phyloP scores from a whole-genome alignment of 768 basidiomycete species.

The Myochromella boudieri region DNA sequence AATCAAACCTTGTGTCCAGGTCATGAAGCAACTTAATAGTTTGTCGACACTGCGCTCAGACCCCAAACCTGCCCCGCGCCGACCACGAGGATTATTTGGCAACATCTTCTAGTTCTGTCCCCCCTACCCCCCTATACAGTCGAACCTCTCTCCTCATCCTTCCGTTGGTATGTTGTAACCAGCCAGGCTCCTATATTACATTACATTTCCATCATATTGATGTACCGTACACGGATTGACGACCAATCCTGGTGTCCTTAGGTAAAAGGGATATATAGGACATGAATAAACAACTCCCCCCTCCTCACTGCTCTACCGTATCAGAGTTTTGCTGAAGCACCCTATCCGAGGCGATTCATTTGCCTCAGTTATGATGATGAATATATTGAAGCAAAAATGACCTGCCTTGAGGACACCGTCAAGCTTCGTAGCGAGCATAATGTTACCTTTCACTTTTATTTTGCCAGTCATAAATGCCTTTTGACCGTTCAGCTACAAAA shows the following conservation, averaged over 20 bases:
- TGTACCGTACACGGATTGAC: constrained; percentile 9
- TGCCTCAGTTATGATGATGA: background rate
- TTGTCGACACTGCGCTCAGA: constrained; percentile 87
- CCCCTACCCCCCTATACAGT: background rate
- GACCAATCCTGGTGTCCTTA: constrained; percentile 2
- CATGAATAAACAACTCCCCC: constrained; percentile 2
- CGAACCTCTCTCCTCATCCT: background rate
- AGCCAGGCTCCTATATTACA: constrained; percentile 10
- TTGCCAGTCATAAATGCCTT: constrained; percentile 97
- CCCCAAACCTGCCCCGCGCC: constrained; percentile 67
- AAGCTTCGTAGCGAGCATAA: constrained; percentile 94
- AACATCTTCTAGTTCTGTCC: constrained; percentile 55
- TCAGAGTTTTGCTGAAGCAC: constrained; percentile 48
- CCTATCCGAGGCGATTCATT: constrained; percentile 25
- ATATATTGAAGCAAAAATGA: background rate
- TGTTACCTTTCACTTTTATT: constrained; percentile 88
- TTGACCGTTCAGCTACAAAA: constrained; percentile 77
- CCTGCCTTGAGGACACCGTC: constrained; percentile 78
- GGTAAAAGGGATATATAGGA: constrained; percentile 10
- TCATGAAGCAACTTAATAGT: constrained; percentile 94
- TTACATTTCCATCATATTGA: constrained; percentile 5
- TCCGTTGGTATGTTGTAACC: too few species aligned
- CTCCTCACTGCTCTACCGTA: background rate
- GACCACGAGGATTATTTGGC: constrained; percentile 79
- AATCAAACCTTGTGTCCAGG: constrained; percentile 40